A percentile compares a stretch with the other conserved stretches of the same genome.
Evolutionary conservation across 2,329 filamentous ascomycete genomes (phyloP).

Genomic region (Trichothecium sympodiale): DNA sequence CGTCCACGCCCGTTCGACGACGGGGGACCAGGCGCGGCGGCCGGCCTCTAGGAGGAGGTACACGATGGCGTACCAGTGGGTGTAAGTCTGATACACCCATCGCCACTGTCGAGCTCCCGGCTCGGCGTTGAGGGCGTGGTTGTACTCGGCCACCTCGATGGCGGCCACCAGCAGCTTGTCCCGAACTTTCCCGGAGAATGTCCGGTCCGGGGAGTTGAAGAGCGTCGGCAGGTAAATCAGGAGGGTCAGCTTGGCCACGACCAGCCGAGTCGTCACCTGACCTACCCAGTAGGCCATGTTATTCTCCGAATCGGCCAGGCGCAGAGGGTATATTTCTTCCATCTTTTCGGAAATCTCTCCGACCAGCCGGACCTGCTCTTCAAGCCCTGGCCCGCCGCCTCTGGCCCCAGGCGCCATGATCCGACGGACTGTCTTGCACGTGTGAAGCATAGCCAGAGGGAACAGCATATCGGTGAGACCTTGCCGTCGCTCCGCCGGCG

Average conservation of each 20-base stretch:
- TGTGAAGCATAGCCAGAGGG: slow-evolving; percentile 21
- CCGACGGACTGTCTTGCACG: slow-evolving; percentile 22
- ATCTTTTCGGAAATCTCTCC: slow-evolving; percentile 30
- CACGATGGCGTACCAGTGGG: slow-evolving; percentile 47
- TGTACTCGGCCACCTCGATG: slow-evolving; percentile 46
- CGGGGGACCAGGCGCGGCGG: slow-evolving; percentile 31
- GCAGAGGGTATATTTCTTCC: slow-evolving; percentile 30
- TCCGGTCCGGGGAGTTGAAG: slow-evolving; percentile 25
- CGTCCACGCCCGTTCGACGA: slow-evolving; percentile 35
- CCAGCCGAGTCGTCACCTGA: slow-evolving; percentile 27
- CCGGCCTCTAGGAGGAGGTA: slow-evolving; percentile 42
- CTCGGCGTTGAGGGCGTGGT: slow-evolving; percentile 40
- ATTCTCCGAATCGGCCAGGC: slow-evolving; percentile 17
- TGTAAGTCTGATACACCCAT: slow-evolving; percentile 49
- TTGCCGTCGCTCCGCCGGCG: slow-evolving; percentile 33
- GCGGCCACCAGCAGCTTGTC: slow-evolving; percentile 36
- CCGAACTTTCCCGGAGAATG: slow-evolving; percentile 25
- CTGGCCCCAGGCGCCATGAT: slow-evolving; percentile 22
- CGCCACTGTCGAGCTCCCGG: slow-evolving; percentile 37
- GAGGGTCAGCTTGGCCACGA: slow-evolving; percentile 43
- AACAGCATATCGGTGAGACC: slow-evolving; percentile 44
- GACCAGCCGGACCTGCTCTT: slow-evolving; percentile 32
- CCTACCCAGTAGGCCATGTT: slow-evolving; percentile 26
- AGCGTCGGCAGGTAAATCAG: slow-evolving; percentile 41
- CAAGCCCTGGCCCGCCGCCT: slow-evolving; percentile 16